Conservation (phyloP, 768 basidiomycete species). For the Podaxis mareebaensis region DNA sequence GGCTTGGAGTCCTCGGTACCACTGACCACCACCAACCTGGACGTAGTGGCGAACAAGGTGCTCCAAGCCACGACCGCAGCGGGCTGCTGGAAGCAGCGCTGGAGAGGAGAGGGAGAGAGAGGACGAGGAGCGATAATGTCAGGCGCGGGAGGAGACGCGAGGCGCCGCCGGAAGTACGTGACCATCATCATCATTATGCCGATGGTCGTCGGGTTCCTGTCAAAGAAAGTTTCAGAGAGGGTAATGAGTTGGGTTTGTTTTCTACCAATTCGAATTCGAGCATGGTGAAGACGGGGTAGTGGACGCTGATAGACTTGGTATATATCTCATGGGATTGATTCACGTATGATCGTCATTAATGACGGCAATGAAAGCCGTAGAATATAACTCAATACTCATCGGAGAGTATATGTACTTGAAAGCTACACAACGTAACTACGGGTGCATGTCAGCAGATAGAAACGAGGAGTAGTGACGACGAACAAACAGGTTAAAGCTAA, state of each 20-base stretch:
- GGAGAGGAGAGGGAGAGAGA: conserved; percentile 31
- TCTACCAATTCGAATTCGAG: neutral
- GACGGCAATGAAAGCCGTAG: too few relatives aligned
- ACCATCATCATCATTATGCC: neutral
- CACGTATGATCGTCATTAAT: neutral
- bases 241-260: conserved; percentile 10
- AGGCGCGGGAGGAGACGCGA: conserved; percentile 4
- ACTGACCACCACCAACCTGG: neutral
- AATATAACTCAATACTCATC: too few relatives aligned
- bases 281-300: neutral
- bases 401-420: too few relatives aligned
- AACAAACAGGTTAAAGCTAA: too few relatives aligned
- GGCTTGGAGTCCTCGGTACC: conserved; percentile 4
- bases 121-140: conserved; percentile 19
- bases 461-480: too few relatives aligned
- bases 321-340: neutral
- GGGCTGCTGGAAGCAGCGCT: conserved; percentile 21
- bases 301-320: neutral
- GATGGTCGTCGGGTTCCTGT: neutral
- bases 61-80: conserved; percentile 10
- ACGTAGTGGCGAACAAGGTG: conserved; percentile 1
- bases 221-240: neutral
- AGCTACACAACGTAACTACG: too few relatives aligned
- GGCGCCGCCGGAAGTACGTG: conserved; percentile 1
- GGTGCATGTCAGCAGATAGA: too few relatives aligned